Base-by-base conservation (phyloP, 139 green algal genomes). In the Picochlorum sp. region DNA sequence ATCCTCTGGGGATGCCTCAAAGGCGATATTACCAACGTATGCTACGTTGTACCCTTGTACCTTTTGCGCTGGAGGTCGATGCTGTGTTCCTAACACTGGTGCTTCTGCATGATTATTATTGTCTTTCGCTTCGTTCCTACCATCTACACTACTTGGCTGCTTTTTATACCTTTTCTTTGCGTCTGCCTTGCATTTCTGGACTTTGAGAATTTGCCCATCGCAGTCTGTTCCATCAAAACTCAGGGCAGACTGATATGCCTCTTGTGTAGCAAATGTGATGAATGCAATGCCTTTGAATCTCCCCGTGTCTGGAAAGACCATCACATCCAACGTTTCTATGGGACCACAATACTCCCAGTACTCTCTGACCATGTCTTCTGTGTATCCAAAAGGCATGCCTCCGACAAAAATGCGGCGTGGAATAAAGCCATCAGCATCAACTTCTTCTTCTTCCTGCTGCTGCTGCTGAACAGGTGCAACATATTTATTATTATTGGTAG, bases 251-350 rank as follows among this genome's bases (percentile, higher is more conserved):
- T 86, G 49, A 54, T 82, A 91, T 5, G 58, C 86, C 26, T 81
- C 82, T 66, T 88, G 70, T 30, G 72, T 87, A 8, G 68, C 66
- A 57, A 94, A 98, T n/a, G 92, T 96, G 74, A 98, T 83, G 73
- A 95, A 96, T 4, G 77, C 83, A 9, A 95, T 93, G 64, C 92
- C 92, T 31, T 83, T 85, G 80, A 98, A 98, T 37, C 85, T 81
- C 6, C 88, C 88, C 0, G 75, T 89, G 80, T 98, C 91, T 0
- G 83, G 82, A 75, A 98, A 98, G n/a, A 70, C 85, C 66, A 96
- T 77, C 30, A 88, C 66, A 68, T 95, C 82, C 49, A 97, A 50
- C 5, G 69, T 57, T 57, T 85, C 81, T 4, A 97, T 80, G 54
- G 82, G 74, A 1, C 91, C 89, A 63, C 87, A 96, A 60, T 87